Percentiles rank a stretch among this genome's conserved stretches.
Conservation (phyloP, 2,329 filamentous ascomycete genomes). For the Aspergillus spinulosporus region DNA sequence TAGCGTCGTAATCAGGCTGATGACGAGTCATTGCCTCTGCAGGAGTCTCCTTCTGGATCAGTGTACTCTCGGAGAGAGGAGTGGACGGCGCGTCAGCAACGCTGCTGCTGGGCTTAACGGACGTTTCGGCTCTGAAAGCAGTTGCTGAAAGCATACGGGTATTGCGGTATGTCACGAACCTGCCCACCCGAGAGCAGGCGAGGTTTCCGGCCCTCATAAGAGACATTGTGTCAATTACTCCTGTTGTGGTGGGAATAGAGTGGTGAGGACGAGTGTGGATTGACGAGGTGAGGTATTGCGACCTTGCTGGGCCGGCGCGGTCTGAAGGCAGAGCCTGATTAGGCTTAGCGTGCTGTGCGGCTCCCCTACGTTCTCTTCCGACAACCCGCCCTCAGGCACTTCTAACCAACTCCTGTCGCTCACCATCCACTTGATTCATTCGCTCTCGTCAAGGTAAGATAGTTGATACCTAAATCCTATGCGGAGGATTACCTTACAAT, state of each 20-base stretch:
- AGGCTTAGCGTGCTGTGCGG: constrained; percentile 37
- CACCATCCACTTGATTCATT: constrained; percentile 34
- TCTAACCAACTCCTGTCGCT: constrained; percentile 35
- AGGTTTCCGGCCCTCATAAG: constrained; percentile 59
- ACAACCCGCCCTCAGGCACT: constrained; percentile 40
- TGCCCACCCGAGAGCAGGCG: constrained; percentile 35
- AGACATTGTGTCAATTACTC: constrained; percentile 56
- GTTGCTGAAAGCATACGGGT: constrained; percentile 43
- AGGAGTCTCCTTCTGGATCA: constrained; percentile 54
- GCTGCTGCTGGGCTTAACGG: constrained; percentile 50
- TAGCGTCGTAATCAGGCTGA: constrained; percentile 77
- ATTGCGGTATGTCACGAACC: constrained; percentile 35
- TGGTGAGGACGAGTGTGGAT: constrained; percentile 34
- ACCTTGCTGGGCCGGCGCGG: constrained; percentile 24
- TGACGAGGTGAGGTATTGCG: constrained; percentile 33
- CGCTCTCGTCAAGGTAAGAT: constrained; percentile 37
- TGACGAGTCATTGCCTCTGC: constrained; percentile 59
- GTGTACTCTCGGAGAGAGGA: constrained; percentile 41
- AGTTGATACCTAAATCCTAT: background rate
- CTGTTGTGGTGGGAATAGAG: constrained; percentile 21
- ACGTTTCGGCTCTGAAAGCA: constrained; percentile 50
- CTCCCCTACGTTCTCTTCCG: constrained; percentile 33
- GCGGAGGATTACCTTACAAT: background rate
- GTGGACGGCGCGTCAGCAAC: constrained; percentile 46
- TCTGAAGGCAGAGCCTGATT: constrained; percentile 35